Percentiles rank a stretch among this genome's conserved stretches.
Conservation (phyloP, 306 rosid species). For the Luffa acutangula region DNA sequence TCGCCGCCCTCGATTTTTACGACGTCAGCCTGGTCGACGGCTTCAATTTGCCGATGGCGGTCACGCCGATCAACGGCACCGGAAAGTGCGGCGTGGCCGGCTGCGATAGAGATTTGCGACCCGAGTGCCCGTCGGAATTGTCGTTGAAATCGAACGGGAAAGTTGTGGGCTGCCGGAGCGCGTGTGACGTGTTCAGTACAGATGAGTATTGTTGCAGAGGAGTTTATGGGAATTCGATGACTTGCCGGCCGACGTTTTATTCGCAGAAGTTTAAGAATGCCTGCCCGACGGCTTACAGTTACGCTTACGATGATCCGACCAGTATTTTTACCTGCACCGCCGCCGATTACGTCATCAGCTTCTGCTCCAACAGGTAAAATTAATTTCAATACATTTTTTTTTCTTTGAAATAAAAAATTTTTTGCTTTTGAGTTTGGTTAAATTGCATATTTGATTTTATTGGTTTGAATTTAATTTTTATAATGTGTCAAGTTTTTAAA, state of each 20-base stretch:
- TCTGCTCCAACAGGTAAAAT: slow-evolving; percentile 66
- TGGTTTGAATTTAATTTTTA: too few relatives aligned
- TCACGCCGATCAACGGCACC: slow-evolving; percentile 43
- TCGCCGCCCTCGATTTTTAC: slow-evolving; percentile 45
- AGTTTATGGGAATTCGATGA: slow-evolving; percentile 39
- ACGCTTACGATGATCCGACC: slow-evolving; percentile 83
- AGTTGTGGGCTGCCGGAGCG: slow-evolving; percentile 65
- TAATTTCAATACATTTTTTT: too few relatives aligned
- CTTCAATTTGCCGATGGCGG: slow-evolving; percentile 51
- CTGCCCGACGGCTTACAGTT: slow-evolving; percentile 76
- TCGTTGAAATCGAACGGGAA: slow-evolving; percentile 41
- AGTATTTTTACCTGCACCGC: slow-evolving; percentile 70
- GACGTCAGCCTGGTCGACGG: slow-evolving; percentile 94
- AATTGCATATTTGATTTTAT: too few relatives aligned
- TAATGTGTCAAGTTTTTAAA: too few relatives aligned
- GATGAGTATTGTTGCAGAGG: slow-evolving; percentile 96
- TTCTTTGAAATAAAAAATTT: too few relatives aligned
- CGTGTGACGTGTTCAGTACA: slow-evolving; percentile 63
- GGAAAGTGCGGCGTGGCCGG: slow-evolving; percentile 69
- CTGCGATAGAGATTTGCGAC: slow-evolving; percentile 52
- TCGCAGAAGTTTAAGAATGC: slow-evolving; percentile 73
- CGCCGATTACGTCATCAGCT: slow-evolving; percentile 52
- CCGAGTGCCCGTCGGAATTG: slow-evolving; percentile 43
- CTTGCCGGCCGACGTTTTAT: slow-evolving; percentile 63
- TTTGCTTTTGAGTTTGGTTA: too few relatives aligned